phyloP scores from a whole-genome alignment of 768 basidiomycete species.

The Atractiella rhizophila region DNA sequence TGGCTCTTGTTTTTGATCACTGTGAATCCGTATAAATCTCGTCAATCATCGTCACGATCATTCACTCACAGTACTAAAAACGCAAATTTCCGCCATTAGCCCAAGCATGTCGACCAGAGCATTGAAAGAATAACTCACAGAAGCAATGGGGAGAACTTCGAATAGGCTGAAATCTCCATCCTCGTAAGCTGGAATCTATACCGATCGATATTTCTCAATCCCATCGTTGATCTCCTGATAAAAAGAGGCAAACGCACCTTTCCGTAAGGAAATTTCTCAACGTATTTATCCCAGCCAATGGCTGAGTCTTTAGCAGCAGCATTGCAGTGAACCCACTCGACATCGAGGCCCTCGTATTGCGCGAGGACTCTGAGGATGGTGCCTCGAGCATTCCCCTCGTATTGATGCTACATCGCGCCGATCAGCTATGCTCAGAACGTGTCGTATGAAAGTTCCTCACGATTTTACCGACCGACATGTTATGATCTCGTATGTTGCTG shows the following conservation, averaged over 20 bases:
- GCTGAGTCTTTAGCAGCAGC: conserved; percentile 7
- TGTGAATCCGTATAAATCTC: conserved; percentile 35
- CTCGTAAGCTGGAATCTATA: conserved; percentile 60
- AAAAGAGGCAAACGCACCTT: conserved; percentile 10
- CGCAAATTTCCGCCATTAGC: not conserved
- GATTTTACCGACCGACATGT: too few relatives aligned
- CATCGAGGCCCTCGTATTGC: conserved; percentile 13
- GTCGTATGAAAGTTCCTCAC: too few relatives aligned
- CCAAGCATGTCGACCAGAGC: not conserved
- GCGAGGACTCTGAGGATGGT: conserved; percentile 8
- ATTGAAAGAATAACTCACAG: conserved; percentile 34
- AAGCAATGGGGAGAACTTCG: conserved; percentile 57
- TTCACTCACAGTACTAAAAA: not conserved
- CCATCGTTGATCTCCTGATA: not conserved
- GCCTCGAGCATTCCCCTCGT: conserved; percentile 9
- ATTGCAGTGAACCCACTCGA: conserved; percentile 13
- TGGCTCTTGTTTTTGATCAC: conserved; percentile 19
- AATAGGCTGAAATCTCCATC: conserved; percentile 52
- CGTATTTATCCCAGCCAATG: conserved; percentile 12
- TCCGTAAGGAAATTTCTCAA: conserved; percentile 33
- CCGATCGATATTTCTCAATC: not conserved
- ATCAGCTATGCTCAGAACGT: too few relatives aligned
- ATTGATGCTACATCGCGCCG: too few relatives aligned
- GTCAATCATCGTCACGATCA: conserved; percentile 16
- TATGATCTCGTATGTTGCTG: too few relatives aligned